Evolutionary conservation across 768 basidiomycete species (phyloP), one percentile per base, ranked within the genome.

Genomic region (Lactarius hengduanensis): DNA sequence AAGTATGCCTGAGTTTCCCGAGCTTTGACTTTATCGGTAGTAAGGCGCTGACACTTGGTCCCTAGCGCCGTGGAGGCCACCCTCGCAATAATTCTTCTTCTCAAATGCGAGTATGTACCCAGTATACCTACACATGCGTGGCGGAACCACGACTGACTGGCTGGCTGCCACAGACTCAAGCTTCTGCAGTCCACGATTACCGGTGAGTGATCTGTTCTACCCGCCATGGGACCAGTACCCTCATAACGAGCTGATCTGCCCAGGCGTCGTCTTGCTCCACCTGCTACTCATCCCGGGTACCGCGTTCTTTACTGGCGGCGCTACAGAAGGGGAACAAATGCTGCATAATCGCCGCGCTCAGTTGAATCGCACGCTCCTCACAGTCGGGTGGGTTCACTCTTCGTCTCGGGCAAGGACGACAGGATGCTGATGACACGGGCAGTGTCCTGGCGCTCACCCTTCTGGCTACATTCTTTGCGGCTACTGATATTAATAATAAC

Each of bases 201-300:
- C 47, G 89, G 87, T 84, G 64, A 30, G 62, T 59, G 15, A 11
- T 34, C 38, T 22, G 76, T 53, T 11, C 61, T 57, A 15, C 47
- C 43, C n/a, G 18, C 4, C 45, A 20, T 15, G 16, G 16, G 8
- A 32, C 22, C 41, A 15, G 59, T 22, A 20, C 15, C 15, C 57
- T 18, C 30, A 26, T 38, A n/a, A n/a, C 3, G 18, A 38, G 22
- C 22, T 2, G 4, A 3, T 32, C 32, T 47, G 38, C 30, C 6
- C 64, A 86, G 87, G 90, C 20, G 90, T 92, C 10, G 81, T 90
- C 7, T 76, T 92, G 22, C 79, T 92, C 10, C 90, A 90, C 73
- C 79, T 91, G 1, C 80, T 92, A 1, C 81, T 92, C 16, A 79
- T 91, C 54, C 89, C 90, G 0, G 90, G 90, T 2, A 79, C 83